phyloP scores from a whole-genome alignment of 164 flowering plant genomes.

The Berberis thunbergii region DNA sequence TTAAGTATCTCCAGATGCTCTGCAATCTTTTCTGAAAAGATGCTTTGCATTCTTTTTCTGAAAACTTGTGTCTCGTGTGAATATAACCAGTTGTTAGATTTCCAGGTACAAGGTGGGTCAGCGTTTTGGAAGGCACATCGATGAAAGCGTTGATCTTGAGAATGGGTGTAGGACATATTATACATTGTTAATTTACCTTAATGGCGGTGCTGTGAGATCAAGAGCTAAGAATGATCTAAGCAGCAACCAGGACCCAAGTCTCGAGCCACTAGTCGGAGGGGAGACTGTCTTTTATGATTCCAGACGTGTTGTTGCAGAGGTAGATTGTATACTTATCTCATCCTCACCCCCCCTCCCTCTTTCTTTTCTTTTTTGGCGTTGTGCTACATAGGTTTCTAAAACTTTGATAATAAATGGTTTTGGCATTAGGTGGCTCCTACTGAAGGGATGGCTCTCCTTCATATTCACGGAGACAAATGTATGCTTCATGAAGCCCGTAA shows the following conservation, averaged over 20 bases:
- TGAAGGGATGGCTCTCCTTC: slow-evolving; percentile 95
- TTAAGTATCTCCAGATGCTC: too few species aligned
- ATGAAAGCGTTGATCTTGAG: slow-evolving; percentile 83
- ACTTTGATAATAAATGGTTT: background rate
- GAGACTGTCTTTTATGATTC: slow-evolving; percentile 92
- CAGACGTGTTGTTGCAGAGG: slow-evolving; percentile 85
- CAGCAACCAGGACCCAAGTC: slow-evolving; percentile 22
- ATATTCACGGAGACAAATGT: slow-evolving; percentile 87
- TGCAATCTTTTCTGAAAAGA: too few species aligned
- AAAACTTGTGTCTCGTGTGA: background rate
- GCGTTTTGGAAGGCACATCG: slow-evolving; percentile 87
- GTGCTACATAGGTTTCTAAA: background rate
- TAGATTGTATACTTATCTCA: slow-evolving; percentile 10
- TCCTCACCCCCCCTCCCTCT: background rate
- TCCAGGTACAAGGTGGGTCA: slow-evolving; percentile 83
- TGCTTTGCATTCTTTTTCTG: background rate
- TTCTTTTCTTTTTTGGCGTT: background rate
- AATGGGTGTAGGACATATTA: slow-evolving; percentile 65
- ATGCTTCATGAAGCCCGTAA: slow-evolving; percentile 88
- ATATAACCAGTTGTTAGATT: background rate
- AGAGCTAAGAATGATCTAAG: slow-evolving; percentile 28
- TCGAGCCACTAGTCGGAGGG: slow-evolving; percentile 67
- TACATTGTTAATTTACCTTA: slow-evolving; percentile 75
- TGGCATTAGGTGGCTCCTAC: slow-evolving; percentile 60
- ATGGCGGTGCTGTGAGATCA: slow-evolving; percentile 37